Base-by-base conservation (phyloP, 169 alveolate species). In the Eimeria necatrix region DNA sequence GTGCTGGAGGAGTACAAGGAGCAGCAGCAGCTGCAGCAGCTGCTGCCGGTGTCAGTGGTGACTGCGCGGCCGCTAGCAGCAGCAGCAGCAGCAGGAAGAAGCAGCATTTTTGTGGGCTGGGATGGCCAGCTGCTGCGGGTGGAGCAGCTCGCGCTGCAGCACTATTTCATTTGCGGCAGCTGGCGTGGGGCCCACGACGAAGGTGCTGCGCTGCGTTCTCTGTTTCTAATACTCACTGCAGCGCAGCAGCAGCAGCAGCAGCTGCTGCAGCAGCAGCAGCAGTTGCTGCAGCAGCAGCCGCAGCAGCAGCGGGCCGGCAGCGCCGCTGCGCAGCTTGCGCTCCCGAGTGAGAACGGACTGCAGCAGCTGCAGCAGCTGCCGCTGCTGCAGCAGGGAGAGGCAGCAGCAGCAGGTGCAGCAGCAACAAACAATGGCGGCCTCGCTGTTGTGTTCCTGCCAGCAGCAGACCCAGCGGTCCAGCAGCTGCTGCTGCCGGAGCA, bases 101-200 rank as follows among this genome's bases (percentile, higher is more conserved):
- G 74, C 94, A 73, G 90, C 49, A 56, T 90, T 41, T 90, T 90
- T 56, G 4, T 90, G 5, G 94, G 94, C 46, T 90, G 78, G 87
- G 73, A 90, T 53, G 80, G 56, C 20, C 24, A 7, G 59, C 12
- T 70, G 41, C 26, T 90, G 48, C 53, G 89, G 20, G 94, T 90
- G 18, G 94, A 90, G 89, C 78, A 71, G 59, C 89, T 90, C 32
- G 51, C 68, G 88, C 46, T 90, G 80, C 94, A 90, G 89, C 78
- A 74, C 68, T 74, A 73, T 64, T 26, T 52, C 52, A 90, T 52
- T 88, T 48, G n/a, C 26, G 94, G 94, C 6, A 64, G 52, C 64
- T 90, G 94, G 94, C 46, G 80, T 12, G 94, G 89, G 26, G 48
- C 32, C 52, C 94, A 90, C 51, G 89, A 56, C 76, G 94, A 90